Percentiles rank a stretch among this genome's conserved stretches.
Conservation (phyloP, 305 asterid species). For the Rubia peregrina region DNA sequence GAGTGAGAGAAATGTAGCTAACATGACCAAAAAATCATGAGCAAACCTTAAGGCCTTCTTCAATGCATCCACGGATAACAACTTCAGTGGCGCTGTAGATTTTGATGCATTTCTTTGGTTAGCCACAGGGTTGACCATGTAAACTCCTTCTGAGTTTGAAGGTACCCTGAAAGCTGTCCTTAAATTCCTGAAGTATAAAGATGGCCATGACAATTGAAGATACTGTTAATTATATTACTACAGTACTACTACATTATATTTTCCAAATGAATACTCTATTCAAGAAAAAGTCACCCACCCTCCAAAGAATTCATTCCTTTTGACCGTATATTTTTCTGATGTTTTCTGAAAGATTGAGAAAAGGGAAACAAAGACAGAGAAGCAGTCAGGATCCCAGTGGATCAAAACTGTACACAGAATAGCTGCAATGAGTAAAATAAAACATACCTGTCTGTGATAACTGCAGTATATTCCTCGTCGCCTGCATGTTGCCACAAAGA, state of each 20-base stretch:
- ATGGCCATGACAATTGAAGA: conserved; percentile 11
- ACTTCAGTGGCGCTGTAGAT: conserved; percentile 49
- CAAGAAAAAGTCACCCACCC: conserved; percentile 45
- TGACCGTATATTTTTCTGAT: conserved; percentile 52
- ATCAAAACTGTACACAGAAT: neutral
- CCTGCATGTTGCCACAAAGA: conserved; percentile 32
- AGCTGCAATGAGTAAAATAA: conserved; percentile 9
- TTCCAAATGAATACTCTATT: neutral
- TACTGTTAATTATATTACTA: neutral
- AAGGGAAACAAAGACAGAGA: neutral
- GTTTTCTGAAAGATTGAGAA: conserved; percentile 34
- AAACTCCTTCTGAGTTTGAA: conserved; percentile 72
- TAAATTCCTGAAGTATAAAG: conserved; percentile 51
- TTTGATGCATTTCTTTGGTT: conserved; percentile 36
- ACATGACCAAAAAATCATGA: conserved; percentile 23
- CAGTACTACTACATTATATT: neutral
- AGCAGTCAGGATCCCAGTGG: conserved; percentile 6
- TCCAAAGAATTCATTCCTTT: conserved; percentile 78
- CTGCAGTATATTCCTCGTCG: conserved; percentile 54
- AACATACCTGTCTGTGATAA: conserved; percentile 56
- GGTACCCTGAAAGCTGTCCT: conserved; percentile 61
- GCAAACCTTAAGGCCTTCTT: conserved; percentile 75
- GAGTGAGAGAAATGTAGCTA: neutral
- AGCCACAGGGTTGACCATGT: conserved; percentile 45
- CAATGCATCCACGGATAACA: conserved; percentile 78